phyloP scores from a whole-genome alignment of 768 basidiomycete species.

The Tylopilus rubrobrunneus region DNA sequence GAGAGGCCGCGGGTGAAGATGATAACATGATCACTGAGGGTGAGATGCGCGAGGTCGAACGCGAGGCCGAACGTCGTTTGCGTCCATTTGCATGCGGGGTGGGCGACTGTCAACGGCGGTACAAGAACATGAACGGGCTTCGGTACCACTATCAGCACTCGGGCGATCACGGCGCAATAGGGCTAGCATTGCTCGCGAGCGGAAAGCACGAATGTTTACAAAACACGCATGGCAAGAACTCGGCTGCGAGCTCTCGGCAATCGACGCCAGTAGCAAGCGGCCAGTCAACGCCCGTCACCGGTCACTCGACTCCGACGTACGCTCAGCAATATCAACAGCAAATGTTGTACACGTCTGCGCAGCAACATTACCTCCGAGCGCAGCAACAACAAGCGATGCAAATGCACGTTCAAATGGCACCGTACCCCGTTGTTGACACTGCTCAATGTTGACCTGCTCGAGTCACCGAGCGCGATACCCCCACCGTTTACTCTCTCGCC shows the following conservation, averaged over 20 bases:
- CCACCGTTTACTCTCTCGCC: not conserved
- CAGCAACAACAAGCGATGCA: constrained; percentile 33
- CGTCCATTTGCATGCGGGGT: constrained; percentile 89
- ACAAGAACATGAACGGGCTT: constrained; percentile 99
- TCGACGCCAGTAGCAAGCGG: constrained; percentile 31
- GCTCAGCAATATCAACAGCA: constrained; percentile 35
- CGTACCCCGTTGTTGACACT: constrained; percentile 19
- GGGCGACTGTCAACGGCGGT: constrained; percentile 80
- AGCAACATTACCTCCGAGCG: constrained; percentile 35
- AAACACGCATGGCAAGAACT: constrained; percentile 29
- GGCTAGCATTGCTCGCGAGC: constrained; percentile 76
- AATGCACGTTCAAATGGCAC: constrained; percentile 24
- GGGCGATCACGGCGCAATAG: constrained; percentile 90
- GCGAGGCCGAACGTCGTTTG: constrained; percentile 78
- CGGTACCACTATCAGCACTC: constrained; percentile 96
- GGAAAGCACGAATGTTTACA: constrained; percentile 60
- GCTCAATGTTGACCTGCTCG: constrained; percentile 13
- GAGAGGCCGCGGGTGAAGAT: constrained; percentile 41
- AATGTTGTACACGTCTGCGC: constrained; percentile 35
- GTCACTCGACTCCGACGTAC: constrained; percentile 29
- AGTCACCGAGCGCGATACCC: constrained; percentile 15
- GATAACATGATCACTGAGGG: constrained; percentile 48
- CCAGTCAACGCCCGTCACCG: constrained; percentile 30
- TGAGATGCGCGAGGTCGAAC: constrained; percentile 69
- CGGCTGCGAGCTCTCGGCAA: constrained; percentile 31